Evolutionary conservation across 2,329 filamentous ascomycete genomes (phyloP).

Genomic region (Cercospora beticola): DNA sequence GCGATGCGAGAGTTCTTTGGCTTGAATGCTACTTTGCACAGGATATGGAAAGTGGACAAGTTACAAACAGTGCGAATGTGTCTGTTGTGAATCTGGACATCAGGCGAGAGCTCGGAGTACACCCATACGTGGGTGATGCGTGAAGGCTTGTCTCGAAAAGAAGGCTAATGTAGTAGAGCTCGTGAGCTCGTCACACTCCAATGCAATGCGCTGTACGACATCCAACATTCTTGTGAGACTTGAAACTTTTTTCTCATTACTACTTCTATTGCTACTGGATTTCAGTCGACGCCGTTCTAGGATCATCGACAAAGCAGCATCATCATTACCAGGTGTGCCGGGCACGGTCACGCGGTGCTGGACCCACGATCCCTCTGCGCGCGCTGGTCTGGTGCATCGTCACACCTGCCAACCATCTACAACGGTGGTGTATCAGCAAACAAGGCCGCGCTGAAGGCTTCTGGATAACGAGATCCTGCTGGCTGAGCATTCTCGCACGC

Average conservation of each 20-base stretch:
- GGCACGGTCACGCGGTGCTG: background rate
- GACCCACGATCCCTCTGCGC: background rate
- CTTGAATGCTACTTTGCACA: background rate
- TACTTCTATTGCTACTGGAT: background rate
- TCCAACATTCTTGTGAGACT: background rate
- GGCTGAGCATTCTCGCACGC: slow-evolving; percentile 39
- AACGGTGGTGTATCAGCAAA: slow-evolving; percentile 45
- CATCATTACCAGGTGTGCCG: background rate
- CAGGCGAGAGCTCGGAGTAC: background rate
- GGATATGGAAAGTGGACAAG: background rate
- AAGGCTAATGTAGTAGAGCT: slow-evolving; percentile 2
- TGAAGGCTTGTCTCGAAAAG: background rate
- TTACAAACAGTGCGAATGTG: background rate
- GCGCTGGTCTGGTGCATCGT: background rate
- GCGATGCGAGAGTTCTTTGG: background rate
- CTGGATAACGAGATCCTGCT: slow-evolving; percentile 43
- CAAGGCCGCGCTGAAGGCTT: slow-evolving; percentile 34
- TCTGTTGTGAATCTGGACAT: background rate
- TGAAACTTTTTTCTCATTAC: background rate
- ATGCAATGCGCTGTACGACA: background rate
- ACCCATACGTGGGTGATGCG: background rate
- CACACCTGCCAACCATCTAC: background rate
- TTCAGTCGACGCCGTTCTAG: background rate
- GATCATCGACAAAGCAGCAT: background rate
- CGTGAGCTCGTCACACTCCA: background rate